Evolutionary conservation across 306 rosid species (phyloP).

Genomic region (Lagenaria siceraria): DNA sequence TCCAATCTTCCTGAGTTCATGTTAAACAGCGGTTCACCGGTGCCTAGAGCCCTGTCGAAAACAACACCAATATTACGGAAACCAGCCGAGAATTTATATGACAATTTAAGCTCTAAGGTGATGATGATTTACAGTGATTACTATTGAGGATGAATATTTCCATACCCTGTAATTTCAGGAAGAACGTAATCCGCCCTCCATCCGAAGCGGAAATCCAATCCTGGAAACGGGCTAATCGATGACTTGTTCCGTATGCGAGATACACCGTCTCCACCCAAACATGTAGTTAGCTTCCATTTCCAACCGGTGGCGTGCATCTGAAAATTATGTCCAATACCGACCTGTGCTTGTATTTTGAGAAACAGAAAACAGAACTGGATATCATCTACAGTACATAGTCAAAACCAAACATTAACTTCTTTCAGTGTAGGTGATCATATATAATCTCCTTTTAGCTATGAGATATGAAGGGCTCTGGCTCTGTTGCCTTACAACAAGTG

Average conservation of each 20-base stretch:
- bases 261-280: conserved; percentile 89
- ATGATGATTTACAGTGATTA: not conserved
- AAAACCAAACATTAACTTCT: not conserved
- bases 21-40: conserved; percentile 80
- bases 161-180: conserved; percentile 76
- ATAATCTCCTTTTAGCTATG: not conserved
- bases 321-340: conserved; percentile 82
- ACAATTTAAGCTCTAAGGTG: not conserved
- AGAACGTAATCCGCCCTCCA: conserved; percentile 93
- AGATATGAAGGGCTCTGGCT: not conserved
- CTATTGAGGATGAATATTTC: not conserved
- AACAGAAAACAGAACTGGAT: not conserved
- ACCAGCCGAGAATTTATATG: not conserved
- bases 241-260: conserved; percentile 78
- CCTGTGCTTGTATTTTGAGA: conserved; percentile 34
- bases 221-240: conserved; percentile 61
- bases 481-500: not conserved
- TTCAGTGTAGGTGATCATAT: not conserved
- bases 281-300: conserved; percentile 94
- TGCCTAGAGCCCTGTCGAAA: conserved; percentile 59
- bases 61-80: conserved; percentile 8
- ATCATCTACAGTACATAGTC: not conserved
- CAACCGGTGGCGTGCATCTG: conserved; percentile 78
- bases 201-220: conserved; percentile 78
- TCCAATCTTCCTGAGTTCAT: conserved; percentile 70